Evolutionary conservation across 306 rosid species (phyloP), one percentile per base, ranked within the genome.

Genomic region (Lathyrus oleraceus): DNA sequence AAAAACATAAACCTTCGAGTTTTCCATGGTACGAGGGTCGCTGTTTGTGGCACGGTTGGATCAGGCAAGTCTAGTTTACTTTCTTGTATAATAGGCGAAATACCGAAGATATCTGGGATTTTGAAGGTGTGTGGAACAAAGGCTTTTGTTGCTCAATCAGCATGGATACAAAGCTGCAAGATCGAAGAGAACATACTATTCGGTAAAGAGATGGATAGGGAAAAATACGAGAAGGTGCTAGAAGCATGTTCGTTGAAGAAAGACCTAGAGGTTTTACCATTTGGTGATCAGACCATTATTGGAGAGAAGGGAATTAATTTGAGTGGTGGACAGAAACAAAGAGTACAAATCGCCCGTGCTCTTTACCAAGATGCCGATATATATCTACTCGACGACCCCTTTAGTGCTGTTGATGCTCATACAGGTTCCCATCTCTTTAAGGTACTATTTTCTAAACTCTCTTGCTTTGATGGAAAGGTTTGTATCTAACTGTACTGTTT

Each of bases 381-480:
- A 59, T 91, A 91, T 81, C 80, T 91, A 57, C 86, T 87, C 72
- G 97, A 88, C 40, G 97, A 91, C 81, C 97, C 97, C n/a, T 91
- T 91, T 68, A 91, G 96, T 67, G 97, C 92, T 38, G 91, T 91
- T 27, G 97, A 88, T 83, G 97, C 96, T 75, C 97, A 91, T 78
- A 91, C 97, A 14, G 96, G 96, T 79, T 91, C 96, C 14, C 96
- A 88, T 75, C 81, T 88, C 71, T 88, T 88, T 79, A 86, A 88
- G 89, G 95, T 86, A 71, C 23, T 57, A 35, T 9, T 71, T 65
- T 43, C 21, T 71, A 16, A 39, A 20, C 27, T 62, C 52, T 21
- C 2, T 19, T 70, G 11, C 4, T 76, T 36, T 35, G 59, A 40
- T 57, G 65, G 23, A 25, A n/a, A 49, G 4, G 36, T n/a, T 60